phyloP scores from a whole-genome alignment of 371 early-diverging fungal species.

The Rhizopus microsporus region DNA sequence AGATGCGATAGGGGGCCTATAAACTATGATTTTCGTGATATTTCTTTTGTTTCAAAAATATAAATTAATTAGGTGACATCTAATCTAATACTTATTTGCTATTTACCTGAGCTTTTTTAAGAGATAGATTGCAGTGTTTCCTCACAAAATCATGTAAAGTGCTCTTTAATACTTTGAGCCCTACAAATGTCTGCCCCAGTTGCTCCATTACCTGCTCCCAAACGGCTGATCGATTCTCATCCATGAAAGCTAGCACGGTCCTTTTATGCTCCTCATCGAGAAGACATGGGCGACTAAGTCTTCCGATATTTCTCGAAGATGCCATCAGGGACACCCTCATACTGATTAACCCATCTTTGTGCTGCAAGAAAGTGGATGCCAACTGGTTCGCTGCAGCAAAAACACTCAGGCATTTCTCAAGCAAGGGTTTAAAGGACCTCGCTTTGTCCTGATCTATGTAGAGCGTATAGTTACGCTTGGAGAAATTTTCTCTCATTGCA shows the following conservation, averaged over 20 bases:
- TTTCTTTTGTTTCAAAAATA: too few relatives aligned
- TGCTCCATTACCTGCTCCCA: slow-evolving; percentile 9
- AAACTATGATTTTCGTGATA: too few relatives aligned
- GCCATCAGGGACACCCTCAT: slow-evolving; percentile 8
- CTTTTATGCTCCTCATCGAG: slow-evolving; percentile 9
- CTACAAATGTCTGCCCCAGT: slow-evolving; percentile 7
- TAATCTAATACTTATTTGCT: too few relatives aligned
- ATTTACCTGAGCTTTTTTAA: slow-evolving; percentile 1
- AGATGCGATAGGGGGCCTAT: too few relatives aligned
- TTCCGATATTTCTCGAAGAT: slow-evolving; percentile 15
- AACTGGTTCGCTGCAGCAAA: slow-evolving; percentile 16
- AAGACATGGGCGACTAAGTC: slow-evolving; percentile 3
- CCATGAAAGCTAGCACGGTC: background rate
- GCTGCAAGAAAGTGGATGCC: slow-evolving; percentile 15
- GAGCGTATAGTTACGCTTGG: slow-evolving; percentile 8
- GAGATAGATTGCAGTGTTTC: slow-evolving; percentile 9
- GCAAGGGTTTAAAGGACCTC: slow-evolving; percentile 9
- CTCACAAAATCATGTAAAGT: slow-evolving; percentile 1
- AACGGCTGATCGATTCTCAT: slow-evolving; percentile 8
- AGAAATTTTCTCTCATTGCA: slow-evolving; percentile 3
- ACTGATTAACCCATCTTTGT: slow-evolving; percentile 18
- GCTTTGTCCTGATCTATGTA: slow-evolving; percentile 9
- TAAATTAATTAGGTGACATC: too few relatives aligned
- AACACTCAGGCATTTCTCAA: slow-evolving; percentile 12
- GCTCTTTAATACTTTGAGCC: slow-evolving; percentile 7